phyloP scores from a whole-genome alignment of 2,329 filamentous ascomycete genomes.

The Cordyceps sp. region DNA sequence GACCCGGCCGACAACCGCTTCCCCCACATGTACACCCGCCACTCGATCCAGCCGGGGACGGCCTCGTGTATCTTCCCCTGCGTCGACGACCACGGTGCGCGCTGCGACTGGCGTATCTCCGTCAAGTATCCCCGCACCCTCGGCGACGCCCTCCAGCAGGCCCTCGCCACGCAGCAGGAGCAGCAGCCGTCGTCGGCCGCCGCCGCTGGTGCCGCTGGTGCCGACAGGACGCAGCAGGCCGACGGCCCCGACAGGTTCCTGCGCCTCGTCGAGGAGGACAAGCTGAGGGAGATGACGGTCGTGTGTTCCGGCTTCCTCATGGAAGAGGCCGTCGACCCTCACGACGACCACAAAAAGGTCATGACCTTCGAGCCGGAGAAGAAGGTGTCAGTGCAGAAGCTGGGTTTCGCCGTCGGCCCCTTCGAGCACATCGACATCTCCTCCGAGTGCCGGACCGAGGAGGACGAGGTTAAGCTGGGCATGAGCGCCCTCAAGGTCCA shows the following conservation, averaged over 20 bases:
- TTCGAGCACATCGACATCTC: slow-evolving; percentile 84
- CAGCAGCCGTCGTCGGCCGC: slow-evolving; percentile 11
- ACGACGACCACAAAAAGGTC: slow-evolving; percentile 69
- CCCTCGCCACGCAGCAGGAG: slow-evolving; percentile 23
- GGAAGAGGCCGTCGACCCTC: slow-evolving; percentile 63
- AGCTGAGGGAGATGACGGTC: slow-evolving; percentile 73
- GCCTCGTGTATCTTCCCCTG: slow-evolving; percentile 86
- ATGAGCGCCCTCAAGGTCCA: slow-evolving; percentile 78
- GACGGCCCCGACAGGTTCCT: slow-evolving; percentile 22
- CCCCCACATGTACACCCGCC: slow-evolving; percentile 81
- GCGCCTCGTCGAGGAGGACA: slow-evolving; percentile 58
- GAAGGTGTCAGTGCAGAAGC: slow-evolving; percentile 68
- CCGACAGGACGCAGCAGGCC: slow-evolving; percentile 19
- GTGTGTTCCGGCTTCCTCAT: slow-evolving; percentile 81
- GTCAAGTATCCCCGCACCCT: slow-evolving; percentile 76
- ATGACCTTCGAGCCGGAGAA: slow-evolving; percentile 67
- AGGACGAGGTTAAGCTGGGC: slow-evolving; percentile 81
- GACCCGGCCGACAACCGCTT: slow-evolving; percentile 67
- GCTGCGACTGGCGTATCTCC: slow-evolving; percentile 76
- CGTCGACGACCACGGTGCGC: slow-evolving; percentile 66
- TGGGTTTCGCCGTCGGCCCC: slow-evolving; percentile 86
- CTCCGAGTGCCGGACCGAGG: slow-evolving; percentile 73
- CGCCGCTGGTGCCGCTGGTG: slow-evolving; percentile 10
- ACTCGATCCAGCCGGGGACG: slow-evolving; percentile 60
- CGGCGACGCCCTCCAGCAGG: slow-evolving; percentile 52